A percentile compares a stretch with the other conserved stretches of the same genome.
These are phyloP conservation scores for Stellera chamaejasme DNA, from an alignment of 345 rosid species.

Conservation along the genomic window DNA sequence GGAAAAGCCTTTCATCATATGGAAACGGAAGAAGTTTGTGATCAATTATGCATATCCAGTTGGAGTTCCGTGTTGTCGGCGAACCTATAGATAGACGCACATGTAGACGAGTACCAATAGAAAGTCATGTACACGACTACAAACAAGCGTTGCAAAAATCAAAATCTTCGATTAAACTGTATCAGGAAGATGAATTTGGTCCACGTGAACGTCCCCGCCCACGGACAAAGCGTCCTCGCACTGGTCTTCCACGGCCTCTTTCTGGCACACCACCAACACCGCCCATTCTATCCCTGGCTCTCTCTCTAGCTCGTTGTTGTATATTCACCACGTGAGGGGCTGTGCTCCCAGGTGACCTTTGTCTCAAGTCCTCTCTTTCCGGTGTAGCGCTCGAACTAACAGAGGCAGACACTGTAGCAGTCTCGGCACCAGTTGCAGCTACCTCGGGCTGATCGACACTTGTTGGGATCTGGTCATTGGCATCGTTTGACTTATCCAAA, in stretches of 20 bases:
- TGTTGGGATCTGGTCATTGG: slow-evolving; percentile 24
- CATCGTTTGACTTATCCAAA: slow-evolving; percentile 46
- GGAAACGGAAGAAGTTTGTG: too few relatives aligned
- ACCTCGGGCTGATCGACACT: slow-evolving; percentile 34
- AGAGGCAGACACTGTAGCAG: slow-evolving; percentile 15
- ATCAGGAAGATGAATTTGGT: slow-evolving; percentile 16
- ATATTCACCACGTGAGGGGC: slow-evolving; percentile 41
- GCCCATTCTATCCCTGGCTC: slow-evolving; percentile 49
- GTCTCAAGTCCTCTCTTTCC: slow-evolving; percentile 44
- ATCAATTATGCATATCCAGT: too few relatives aligned
- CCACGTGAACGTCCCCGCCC: slow-evolving; percentile 39
- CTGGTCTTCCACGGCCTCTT: slow-evolving; percentile 43
- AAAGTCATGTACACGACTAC: too few relatives aligned
- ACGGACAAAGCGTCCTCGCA: slow-evolving; percentile 37
- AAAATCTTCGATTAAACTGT: too few relatives aligned
- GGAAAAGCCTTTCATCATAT: too few relatives aligned
- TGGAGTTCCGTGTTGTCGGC: too few relatives aligned
- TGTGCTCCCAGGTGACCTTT: slow-evolving; percentile 31
- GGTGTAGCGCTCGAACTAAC: slow-evolving; percentile 22
- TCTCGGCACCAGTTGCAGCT: slow-evolving; percentile 15
- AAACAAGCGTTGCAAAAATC: too few relatives aligned
- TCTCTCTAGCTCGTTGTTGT: slow-evolving; percentile 45
- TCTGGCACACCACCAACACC: slow-evolving; percentile 24
- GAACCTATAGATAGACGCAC: too few relatives aligned
- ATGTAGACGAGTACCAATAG: too few relatives aligned